phyloP scores from a whole-genome alignment of 108 stramenopile genomes.

The Skeletonema potamos region DNA sequence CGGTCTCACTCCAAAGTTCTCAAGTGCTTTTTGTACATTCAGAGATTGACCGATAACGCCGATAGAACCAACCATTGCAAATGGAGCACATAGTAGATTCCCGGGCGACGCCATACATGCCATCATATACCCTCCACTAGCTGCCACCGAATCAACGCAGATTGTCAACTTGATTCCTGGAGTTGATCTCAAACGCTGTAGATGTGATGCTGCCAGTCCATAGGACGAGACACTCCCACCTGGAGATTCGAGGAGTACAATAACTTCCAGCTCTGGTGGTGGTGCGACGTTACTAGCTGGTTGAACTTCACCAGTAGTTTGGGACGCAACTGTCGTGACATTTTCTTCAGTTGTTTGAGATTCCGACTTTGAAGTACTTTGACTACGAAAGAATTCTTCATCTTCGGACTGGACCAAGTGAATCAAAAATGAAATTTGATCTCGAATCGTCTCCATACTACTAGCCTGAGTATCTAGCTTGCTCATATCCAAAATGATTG shows the following conservation, averaged over 20 bases:
- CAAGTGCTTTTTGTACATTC: constrained; percentile 66
- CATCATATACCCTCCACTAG: constrained; percentile 85
- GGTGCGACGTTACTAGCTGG: neutral
- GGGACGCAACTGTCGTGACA: neutral
- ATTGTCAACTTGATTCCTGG: constrained; percentile 71
- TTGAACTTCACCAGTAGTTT: neutral
- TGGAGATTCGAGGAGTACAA: constrained; percentile 74
- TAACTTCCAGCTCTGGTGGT: constrained; percentile 56
- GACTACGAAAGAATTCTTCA: constrained; percentile 1
- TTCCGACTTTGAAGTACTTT: neutral
- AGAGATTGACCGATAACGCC: constrained; percentile 76
- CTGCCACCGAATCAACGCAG: constrained; percentile 69
- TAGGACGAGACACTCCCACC: constrained; percentile 77
- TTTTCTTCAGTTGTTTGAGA: neutral
- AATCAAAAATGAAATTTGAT: constrained; percentile 74
- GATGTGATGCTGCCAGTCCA: constrained; percentile 71
- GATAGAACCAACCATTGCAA: constrained; percentile 79
- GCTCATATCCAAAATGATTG: constrained; percentile 72
- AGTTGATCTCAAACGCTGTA: constrained; percentile 60
- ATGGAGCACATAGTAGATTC: constrained; percentile 71
- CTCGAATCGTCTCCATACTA: constrained; percentile 59
- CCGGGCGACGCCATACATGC: constrained; percentile 74
- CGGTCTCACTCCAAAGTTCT: constrained; percentile 64
- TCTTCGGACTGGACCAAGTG: constrained; percentile 24
- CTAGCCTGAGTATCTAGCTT: constrained; percentile 52